phyloP scores from a whole-genome alignment of 163 green algal species.

The Scenedesmus sp. region DNA sequence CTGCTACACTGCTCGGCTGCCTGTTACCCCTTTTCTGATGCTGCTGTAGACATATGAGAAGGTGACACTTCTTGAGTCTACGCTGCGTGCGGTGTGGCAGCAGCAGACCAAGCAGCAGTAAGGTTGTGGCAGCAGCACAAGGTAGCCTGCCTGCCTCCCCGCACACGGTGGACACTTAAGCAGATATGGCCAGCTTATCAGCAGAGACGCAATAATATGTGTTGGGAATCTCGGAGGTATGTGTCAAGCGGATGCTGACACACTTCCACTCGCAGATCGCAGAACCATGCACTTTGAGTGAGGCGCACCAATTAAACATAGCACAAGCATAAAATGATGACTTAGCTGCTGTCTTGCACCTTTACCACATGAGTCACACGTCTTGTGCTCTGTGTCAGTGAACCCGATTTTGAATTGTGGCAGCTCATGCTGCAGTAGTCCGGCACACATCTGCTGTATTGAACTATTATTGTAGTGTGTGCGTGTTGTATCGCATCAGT shows the following conservation, averaged over 20 bases:
- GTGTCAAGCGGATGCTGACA: not conserved
- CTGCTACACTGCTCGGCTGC: not conserved
- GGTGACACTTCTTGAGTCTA: constrained; percentile 10
- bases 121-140: not conserved
- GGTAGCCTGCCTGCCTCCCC: not conserved
- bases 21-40: not conserved
- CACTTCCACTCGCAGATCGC: not conserved
- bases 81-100: constrained; percentile 15
- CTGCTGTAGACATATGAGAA: constrained; percentile 18
- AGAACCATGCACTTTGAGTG: not conserved
- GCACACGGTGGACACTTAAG: no score
- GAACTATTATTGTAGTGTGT: no score
- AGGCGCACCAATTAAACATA: no score
- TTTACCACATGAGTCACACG: not conserved
- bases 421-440: not conserved
- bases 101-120: not conserved
- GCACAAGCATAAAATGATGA: not conserved
- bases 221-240: not conserved
- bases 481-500: not conserved
- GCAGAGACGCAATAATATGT: not conserved
- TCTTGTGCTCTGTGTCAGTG: not conserved
- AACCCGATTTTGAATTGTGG: not conserved
- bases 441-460: not conserved
- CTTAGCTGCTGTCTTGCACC: not conserved
- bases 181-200: no score